Percentiles rank a stretch among this genome's conserved stretches.
Evolutionary conservation across 306 rosid species (phyloP).

Genomic region (Dalbergia cultrata): DNA sequence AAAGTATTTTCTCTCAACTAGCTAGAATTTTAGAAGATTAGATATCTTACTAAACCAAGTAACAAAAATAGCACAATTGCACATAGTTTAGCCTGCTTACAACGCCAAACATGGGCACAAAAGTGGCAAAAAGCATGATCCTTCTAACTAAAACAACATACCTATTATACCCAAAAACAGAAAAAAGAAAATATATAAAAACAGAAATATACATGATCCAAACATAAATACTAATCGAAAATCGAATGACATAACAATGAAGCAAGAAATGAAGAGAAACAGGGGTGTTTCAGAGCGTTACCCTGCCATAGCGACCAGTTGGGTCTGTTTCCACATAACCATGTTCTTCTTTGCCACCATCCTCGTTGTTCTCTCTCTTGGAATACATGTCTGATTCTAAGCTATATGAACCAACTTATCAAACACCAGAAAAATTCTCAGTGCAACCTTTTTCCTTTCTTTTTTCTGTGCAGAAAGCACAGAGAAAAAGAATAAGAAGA

Average conservation of each 20-base stretch:
- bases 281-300: conserved; percentile 46
- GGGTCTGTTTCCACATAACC: conserved; percentile 83
- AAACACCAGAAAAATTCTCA: not conserved
- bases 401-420: conserved; percentile 6
- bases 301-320: conserved; percentile 87
- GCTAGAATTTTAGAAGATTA: conserved; percentile 2
- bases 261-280: conserved; percentile 10
- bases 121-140: not conserved
- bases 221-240: conserved; percentile 22
- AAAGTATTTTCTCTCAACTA: not conserved
- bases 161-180: not conserved
- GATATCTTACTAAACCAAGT: conserved; percentile 9
- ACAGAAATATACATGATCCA: too few relatives aligned
- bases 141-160: conserved; percentile 7
- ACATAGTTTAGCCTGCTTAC: not conserved
- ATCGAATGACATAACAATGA: conserved; percentile 12
- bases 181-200: too few relatives aligned
- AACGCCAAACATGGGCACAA: conserved; percentile 4
- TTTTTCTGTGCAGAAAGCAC: not conserved
- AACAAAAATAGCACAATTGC: conserved; percentile 1
- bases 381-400: conserved; percentile 49
- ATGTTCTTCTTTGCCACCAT: conserved; percentile 35
- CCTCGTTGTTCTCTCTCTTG: conserved; percentile 50
- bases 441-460: not conserved
- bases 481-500: not conserved